Evolutionary conservation across 495 filamentous ascomycete species (phyloP).

Genomic region (Penicillium odoratum): DNA sequence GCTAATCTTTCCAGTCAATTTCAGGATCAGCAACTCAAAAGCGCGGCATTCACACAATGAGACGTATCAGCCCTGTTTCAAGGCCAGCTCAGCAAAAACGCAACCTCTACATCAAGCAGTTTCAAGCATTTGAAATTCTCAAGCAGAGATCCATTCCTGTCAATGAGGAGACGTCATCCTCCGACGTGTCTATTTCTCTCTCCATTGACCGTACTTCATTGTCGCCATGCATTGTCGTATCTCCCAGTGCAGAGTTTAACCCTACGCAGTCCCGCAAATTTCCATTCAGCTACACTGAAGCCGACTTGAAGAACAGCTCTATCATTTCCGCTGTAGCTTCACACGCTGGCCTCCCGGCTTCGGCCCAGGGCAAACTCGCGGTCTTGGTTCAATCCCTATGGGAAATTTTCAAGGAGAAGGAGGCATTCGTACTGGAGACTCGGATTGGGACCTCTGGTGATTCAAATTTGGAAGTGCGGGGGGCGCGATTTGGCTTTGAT

Average conservation of each 20-base stretch:
- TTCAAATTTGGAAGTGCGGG: constrained; percentile 48
- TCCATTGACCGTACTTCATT: constrained; percentile 63
- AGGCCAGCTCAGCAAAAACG: constrained; percentile 45
- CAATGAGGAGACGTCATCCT: constrained; percentile 36
- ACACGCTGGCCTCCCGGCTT: constrained; percentile 51
- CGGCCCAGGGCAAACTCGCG: constrained; percentile 43
- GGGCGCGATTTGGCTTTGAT: constrained; percentile 68
- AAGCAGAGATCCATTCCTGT: constrained; percentile 51
- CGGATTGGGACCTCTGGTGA: constrained; percentile 39
- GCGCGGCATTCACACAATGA: constrained; percentile 54
- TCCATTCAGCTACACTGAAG: constrained; percentile 58
- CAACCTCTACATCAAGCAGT: constrained; percentile 57
- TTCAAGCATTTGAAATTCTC: constrained; percentile 61
- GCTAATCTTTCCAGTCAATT: constrained; percentile 25
- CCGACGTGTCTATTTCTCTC: constrained; percentile 57
- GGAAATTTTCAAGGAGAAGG: constrained; percentile 64
- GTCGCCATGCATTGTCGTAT: constrained; percentile 67
- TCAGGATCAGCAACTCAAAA: constrained; percentile 30
- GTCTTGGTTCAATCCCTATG: constrained; percentile 55
- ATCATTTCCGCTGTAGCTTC: constrained; percentile 44
- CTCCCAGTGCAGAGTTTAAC: constrained; percentile 46
- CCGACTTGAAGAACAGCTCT: constrained; percentile 29
- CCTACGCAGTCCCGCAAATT: constrained; percentile 50
- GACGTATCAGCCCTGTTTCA: constrained; percentile 24
- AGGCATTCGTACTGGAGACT: constrained; percentile 63